Evolutionary conservation across 192 early-diverging fungal genomes (phyloP).

Genomic region (Umbelopsis vinacea): DNA sequence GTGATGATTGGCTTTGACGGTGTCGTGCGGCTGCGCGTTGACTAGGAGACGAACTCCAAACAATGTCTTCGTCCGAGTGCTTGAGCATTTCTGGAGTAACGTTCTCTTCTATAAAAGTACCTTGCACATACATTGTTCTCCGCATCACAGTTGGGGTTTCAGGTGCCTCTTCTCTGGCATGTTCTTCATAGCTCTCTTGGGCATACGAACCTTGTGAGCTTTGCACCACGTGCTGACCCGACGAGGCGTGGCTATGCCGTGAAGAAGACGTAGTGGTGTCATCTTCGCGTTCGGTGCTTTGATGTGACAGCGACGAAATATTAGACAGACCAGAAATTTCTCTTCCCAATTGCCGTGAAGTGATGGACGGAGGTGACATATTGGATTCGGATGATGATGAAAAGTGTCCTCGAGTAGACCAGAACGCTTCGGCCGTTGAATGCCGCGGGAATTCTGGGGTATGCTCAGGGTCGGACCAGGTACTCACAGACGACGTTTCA

Average conservation of each 20-base stretch:
- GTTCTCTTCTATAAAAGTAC: not conserved
- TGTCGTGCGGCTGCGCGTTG: constrained; percentile 8
- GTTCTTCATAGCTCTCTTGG: not conserved
- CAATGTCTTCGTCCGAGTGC: not conserved
- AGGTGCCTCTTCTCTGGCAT: not conserved
- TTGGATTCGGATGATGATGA: not conserved
- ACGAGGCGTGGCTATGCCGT: not conserved
- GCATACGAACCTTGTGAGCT: constrained; percentile 6
- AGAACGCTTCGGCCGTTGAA: not conserved
- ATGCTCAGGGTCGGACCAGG: constrained; percentile 16
- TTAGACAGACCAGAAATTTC: constrained; percentile 1
- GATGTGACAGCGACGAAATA: not conserved
- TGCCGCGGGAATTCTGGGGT: not conserved
- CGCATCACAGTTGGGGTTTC: not conserved
- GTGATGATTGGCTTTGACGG: not conserved
- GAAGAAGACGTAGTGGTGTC: not conserved
- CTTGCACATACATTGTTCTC: constrained; percentile 10
- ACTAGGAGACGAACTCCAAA: constrained; percentile 2
- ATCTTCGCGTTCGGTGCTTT: not conserved
- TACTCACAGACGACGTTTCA: not conserved
- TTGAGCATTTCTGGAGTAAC: not conserved
- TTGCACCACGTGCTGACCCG: not conserved
- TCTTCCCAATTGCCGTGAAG: not conserved
- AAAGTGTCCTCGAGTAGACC: constrained; percentile 11
- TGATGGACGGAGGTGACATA: not conserved